phyloP scores from a whole-genome alignment of 2,329 filamentous ascomycete genomes.

The Fusarium gaditjirri region DNA sequence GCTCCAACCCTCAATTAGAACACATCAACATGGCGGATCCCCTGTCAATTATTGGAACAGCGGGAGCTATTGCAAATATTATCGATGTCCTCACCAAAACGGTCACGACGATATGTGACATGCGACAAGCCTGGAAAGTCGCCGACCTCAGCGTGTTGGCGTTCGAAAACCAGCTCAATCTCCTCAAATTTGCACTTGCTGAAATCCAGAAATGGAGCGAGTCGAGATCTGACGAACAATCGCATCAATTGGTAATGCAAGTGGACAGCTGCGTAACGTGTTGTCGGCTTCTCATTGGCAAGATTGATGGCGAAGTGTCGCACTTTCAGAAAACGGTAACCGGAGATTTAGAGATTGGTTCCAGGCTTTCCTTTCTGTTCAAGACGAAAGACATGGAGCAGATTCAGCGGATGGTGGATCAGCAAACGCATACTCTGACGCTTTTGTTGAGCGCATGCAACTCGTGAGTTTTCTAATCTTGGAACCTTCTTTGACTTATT shows the following conservation, averaged over 20 bases:
- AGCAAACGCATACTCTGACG: not conserved
- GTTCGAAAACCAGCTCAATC: not conserved
- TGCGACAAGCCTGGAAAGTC: not conserved
- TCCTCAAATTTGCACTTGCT: not conserved
- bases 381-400: not conserved
- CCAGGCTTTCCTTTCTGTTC: not conserved
- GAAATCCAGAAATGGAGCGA: not conserved
- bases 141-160: not conserved
- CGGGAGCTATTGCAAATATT: not conserved
- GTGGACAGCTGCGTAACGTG: not conserved
- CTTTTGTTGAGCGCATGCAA: not conserved
- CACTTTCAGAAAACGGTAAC: not conserved
- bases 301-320: not conserved
- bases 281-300: not conserved
- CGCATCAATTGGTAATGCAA: not conserved
- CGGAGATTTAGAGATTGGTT: not conserved
- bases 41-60: not conserved
- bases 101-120: not conserved
- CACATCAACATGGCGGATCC: not conserved
- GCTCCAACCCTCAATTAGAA: not conserved
- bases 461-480: not conserved
- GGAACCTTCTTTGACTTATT: too few species aligned
- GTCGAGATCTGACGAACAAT: not conserved
- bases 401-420: not conserved
- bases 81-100: not conserved